These are phyloP conservation scores for Perkinsus marinus DNA, from an alignment of 169 alveolate genomes.

Conservation along the genomic window DNA sequence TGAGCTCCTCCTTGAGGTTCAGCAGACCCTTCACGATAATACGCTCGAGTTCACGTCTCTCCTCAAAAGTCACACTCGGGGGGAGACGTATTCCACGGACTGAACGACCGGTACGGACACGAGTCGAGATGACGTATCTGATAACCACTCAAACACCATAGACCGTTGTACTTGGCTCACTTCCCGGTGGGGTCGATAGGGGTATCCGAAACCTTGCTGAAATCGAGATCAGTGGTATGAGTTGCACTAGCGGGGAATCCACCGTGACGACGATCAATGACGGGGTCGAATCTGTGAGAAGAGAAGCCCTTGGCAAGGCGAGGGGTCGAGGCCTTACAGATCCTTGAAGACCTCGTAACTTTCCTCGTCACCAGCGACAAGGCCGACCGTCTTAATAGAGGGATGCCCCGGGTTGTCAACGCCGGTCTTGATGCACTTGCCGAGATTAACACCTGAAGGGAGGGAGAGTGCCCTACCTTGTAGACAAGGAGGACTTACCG, in stretches of 20 bases:
- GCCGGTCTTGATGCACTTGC: constrained; percentile 14
- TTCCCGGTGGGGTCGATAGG: constrained; percentile 2
- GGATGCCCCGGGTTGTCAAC: constrained; percentile 27
- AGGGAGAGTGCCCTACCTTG: background rate
- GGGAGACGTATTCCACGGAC: constrained; percentile 26
- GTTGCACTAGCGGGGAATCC: background rate
- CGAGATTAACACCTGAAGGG: constrained; percentile 4
- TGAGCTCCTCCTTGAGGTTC: constrained; percentile 19
- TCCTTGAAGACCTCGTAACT: constrained; percentile 6
- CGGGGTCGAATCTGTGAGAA: constrained; percentile 7
- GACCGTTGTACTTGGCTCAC: constrained; percentile 3
- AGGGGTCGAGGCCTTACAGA: background rate
- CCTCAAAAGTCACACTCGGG: constrained; percentile 20
- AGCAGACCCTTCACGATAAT: constrained; percentile 8
- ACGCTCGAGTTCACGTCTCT: constrained; percentile 25
- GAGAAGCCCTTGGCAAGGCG: background rate
- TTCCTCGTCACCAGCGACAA: constrained; percentile 21
- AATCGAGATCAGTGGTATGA: constrained; percentile 24
- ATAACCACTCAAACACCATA: constrained; percentile 2
- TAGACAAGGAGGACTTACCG: background rate
- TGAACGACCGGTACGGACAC: constrained; percentile 15
- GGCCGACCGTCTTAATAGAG: background rate
- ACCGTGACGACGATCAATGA: constrained; percentile 9
- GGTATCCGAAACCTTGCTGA: constrained; percentile 6
- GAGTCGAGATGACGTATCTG: constrained; percentile 12